Evolutionary conservation across 805 yeast species (phyloP).

Genomic region (Torulaspora indica): DNA sequence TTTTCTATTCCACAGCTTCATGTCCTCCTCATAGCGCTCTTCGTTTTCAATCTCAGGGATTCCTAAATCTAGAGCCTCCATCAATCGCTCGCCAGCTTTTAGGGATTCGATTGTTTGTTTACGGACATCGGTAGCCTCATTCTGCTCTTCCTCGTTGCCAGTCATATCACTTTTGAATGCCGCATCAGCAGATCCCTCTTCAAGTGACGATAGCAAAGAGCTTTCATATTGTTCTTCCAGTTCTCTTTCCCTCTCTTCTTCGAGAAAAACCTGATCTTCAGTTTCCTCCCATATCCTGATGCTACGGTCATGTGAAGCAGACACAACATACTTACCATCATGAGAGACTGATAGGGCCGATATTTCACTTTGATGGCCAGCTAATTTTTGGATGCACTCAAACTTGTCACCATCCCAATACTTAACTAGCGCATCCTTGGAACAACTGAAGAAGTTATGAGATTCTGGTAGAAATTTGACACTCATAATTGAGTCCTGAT

Average conservation of each 20-base stretch:
- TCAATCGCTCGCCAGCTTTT: conserved; percentile 87
- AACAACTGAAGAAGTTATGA: conserved; percentile 83
- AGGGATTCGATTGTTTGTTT: conserved; percentile 86
- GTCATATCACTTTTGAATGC: conserved; percentile 38
- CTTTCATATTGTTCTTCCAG: conserved; percentile 87
- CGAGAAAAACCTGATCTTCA: conserved; percentile 91
- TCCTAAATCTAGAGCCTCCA: conserved; percentile 89
- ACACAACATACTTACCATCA: conserved; percentile 65
- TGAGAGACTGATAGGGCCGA: conserved; percentile 83
- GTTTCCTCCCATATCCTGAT: conserved; percentile 91
- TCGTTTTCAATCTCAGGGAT: conserved; percentile 57
- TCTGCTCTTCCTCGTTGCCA: conserved; percentile 42
- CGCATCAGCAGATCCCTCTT: conserved; percentile 47
- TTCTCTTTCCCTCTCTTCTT: conserved; percentile 95
- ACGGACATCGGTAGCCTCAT: conserved; percentile 60
- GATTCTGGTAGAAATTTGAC: conserved; percentile 79
- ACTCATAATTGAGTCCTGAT: conserved; percentile 90
- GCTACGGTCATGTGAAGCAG: conserved; percentile 90
- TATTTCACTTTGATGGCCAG: conserved; percentile 87
- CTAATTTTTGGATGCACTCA: conserved; percentile 82
- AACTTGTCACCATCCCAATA: conserved; percentile 99
- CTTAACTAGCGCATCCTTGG: conserved; percentile 84
- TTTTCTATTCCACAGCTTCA: conserved; percentile 40
- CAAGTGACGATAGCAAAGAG: conserved; percentile 69
- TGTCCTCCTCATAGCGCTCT: conserved; percentile 47